Base-by-base conservation (phyloP, 345 rosid species). In the Carallia brachiata region DNA sequence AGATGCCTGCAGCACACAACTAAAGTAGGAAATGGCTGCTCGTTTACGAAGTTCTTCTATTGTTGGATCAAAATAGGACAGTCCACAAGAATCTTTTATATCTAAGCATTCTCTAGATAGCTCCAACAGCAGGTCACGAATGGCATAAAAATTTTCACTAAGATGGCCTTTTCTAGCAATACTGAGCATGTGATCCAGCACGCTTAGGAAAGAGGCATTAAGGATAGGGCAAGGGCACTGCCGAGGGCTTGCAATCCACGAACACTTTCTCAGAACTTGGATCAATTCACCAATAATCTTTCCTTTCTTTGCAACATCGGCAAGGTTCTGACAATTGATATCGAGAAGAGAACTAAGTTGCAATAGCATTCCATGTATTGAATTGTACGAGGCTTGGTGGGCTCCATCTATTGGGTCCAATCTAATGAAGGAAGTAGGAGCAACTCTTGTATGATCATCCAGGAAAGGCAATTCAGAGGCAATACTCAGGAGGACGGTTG, bases 151-250 rank as follows among this genome's bases (percentile, higher is more conserved):
- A 59, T 74, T 77, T 67, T 73, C 69, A 77, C 87, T 80, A 52
- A 36, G 48, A 60, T 56, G 70, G 79, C 85, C 78, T 66, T 80
- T 73, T 52, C 85, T 70, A 32, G 88, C 90, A 84, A 91, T 84
- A 63, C 82, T 82, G 75, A 87, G 88, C 93, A 94, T 87, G 80
- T 81, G 86, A 88, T 88, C 87, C 66, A 94, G 81, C 75, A 89
- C 88, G 79, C 79, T 85, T 66, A 94, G 66, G 83, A 90, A 94
- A 15, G 90, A 81, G 52, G 90, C 74, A 75, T 91, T 87, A 70
- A 94, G 83, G 77, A 85, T 82, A 2, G 97, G 96, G 78, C 98
- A 94, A 40, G 86, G 89, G 63, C 96, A 94, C 73, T n/a, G 37
- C 81, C 70, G 76, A 9, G 89, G 96, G 68, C 78, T 86, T 70